phyloP scores from a whole-genome alignment of 2,329 filamentous ascomycete genomes.

The Amauroascus verrucosus region DNA sequence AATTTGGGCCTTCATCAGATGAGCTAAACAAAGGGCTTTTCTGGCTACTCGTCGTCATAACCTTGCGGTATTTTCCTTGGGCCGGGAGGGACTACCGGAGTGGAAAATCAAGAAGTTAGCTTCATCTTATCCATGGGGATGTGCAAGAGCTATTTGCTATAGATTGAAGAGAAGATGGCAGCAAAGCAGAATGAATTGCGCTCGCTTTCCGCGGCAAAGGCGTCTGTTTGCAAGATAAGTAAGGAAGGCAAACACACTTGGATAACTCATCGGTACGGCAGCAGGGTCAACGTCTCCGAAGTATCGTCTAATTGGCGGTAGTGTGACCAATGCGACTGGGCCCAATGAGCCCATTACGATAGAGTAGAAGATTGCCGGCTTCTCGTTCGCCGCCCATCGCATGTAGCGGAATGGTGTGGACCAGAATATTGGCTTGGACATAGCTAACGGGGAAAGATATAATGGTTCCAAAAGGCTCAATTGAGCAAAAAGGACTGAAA shows the following conservation, averaged over 20 bases:
- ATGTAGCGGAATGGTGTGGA: conserved; percentile 70
- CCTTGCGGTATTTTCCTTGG: conserved; percentile 39
- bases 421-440: conserved; percentile 68
- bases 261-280: conserved; percentile 79
- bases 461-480: not conserved
- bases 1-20: not conserved
- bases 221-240: no score
- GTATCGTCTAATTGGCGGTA: conserved; percentile 61
- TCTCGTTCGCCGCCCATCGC: conserved; percentile 77
- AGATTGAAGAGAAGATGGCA: no score
- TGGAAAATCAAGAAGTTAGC: conserved; percentile 6
- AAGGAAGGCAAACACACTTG: conserved; percentile 57
- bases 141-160: no score
- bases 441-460: conserved; percentile 19
- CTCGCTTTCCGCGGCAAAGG: no score
- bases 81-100: conserved; percentile 35
- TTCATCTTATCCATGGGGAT: not conserved
- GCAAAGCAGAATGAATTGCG: no score
- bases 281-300: conserved; percentile 65
- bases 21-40: not conserved
- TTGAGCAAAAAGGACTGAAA: not conserved
- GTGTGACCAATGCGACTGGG: conserved; percentile 57
- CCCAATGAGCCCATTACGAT: conserved; percentile 62
- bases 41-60: conserved; percentile 34
- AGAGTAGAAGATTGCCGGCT: conserved; percentile 86